Evolutionary conservation across 2,329 filamentous ascomycete genomes (phyloP).

Genomic region (Cercospora sp.): DNA sequence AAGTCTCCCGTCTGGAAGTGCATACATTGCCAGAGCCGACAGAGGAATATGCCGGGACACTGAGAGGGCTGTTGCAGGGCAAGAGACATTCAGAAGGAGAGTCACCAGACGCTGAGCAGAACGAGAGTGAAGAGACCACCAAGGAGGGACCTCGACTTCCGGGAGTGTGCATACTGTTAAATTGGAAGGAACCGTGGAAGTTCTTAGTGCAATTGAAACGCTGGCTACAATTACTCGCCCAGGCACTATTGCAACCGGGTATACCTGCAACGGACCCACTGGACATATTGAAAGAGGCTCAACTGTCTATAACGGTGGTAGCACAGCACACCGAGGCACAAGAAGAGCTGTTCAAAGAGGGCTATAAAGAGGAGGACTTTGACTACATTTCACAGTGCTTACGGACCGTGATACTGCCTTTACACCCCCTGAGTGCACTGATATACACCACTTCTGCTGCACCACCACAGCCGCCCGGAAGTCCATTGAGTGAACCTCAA

Average conservation of each 20-base stretch:
- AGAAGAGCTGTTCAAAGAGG: conserved; percentile 82
- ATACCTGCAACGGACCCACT: conserved; percentile 60
- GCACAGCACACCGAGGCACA: conserved; percentile 95
- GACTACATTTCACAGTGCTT: conserved; percentile 93
- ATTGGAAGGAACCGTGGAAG: conserved; percentile 91
- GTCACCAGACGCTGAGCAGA: conserved; percentile 18
- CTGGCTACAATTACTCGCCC: conserved; percentile 81
- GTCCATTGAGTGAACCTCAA: conserved; percentile 48
- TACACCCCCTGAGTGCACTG: conserved; percentile 57
- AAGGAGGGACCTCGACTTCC: conserved; percentile 20
- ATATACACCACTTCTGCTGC: conserved; percentile 43
- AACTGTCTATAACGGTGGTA: conserved; percentile 89
- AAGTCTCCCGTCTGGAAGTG: conserved; percentile 35
- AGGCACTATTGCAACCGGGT: conserved; percentile 73
- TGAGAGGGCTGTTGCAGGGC: conserved; percentile 31
- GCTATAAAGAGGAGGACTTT: conserved; percentile 95
- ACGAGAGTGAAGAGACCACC: conserved; percentile 14
- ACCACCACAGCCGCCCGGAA: conserved; percentile 40
- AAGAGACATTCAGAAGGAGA: conserved; percentile 21
- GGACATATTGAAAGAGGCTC: conserved; percentile 81
- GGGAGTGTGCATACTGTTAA: conserved; percentile 77
- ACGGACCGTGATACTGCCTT: conserved; percentile 79
- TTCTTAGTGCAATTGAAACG: conserved; percentile 87
- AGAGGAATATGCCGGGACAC: conserved; percentile 32
- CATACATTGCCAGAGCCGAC: conserved; percentile 38